Conservation (phyloP, 2,329 filamentous ascomycete genomes). For the Phaeophleospora eucalypticola region DNA sequence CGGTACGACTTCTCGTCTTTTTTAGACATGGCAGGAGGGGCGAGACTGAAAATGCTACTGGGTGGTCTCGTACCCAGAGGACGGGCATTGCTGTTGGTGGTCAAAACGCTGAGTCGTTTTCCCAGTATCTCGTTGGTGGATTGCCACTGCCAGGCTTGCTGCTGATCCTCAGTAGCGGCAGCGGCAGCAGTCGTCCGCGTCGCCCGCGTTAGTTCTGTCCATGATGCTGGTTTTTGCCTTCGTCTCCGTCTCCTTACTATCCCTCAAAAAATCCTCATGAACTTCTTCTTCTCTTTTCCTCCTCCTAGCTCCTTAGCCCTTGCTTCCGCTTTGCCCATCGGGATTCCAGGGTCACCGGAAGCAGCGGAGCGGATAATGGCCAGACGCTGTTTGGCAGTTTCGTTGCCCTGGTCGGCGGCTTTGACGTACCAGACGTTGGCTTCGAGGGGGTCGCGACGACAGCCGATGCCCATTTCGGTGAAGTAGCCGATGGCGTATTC, state of each 20-base stretch:
- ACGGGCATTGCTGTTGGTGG: not conserved
- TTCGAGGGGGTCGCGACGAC: constrained; percentile 86
- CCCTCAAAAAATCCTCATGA: constrained; percentile 30
- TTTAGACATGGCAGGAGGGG: no score
- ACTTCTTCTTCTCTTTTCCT: constrained; percentile 26
- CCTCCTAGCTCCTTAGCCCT: constrained; percentile 30
- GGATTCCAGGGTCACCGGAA: constrained; percentile 48
- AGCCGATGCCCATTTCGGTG: constrained; percentile 97
- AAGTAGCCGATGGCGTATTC: constrained; percentile 96
- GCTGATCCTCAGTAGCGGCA: not conserved
- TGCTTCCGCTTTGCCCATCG: constrained; percentile 33
- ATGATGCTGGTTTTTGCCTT: not conserved
- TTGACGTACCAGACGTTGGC: constrained; percentile 98
- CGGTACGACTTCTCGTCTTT: not conserved
- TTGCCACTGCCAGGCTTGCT: not conserved
- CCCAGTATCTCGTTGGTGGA: not conserved
- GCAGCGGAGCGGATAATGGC: constrained; percentile 83
- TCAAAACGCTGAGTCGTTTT: not conserved
- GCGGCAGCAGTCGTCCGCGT: not conserved
- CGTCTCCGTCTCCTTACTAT: not conserved
- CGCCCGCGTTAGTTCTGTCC: not conserved
- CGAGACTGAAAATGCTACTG: not conserved
- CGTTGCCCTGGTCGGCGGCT: constrained; percentile 86
- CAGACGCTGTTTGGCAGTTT: constrained; percentile 80
- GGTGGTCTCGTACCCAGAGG: not conserved